phyloP scores from a whole-genome alignment of 768 basidiomycete species.

The Amyloporia xantha region DNA sequence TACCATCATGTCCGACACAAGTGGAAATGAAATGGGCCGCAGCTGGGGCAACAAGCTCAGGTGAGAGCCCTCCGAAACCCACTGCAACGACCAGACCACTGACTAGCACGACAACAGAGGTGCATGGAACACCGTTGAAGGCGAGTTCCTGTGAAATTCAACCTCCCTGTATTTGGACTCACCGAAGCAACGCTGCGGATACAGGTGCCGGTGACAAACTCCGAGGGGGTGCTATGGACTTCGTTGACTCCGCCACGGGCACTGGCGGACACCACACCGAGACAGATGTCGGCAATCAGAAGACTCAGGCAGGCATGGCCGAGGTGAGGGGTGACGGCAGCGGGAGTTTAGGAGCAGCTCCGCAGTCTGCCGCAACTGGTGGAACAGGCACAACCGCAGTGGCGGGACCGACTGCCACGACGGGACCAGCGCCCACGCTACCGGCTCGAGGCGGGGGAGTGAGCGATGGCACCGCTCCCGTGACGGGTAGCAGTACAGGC shows the following conservation, averaged over 20 bases:
- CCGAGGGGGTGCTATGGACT: conserved; percentile 17
- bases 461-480: too few species aligned
- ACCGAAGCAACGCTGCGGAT: too few species aligned
- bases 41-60: conserved; percentile 1
- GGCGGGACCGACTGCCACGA: too few species aligned
- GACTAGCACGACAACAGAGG: conserved; percentile 5
- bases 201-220: conserved; percentile 14
- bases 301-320: conserved; percentile 13
- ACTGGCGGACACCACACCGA: conserved; percentile 14
- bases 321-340: conserved; percentile 5
- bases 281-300: conserved; percentile 11
- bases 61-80: too few species aligned
- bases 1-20: not conserved
- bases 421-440: not conserved
- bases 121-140: conserved; percentile 12
- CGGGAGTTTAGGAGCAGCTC: not conserved
- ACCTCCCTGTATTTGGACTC: not conserved
- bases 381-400: not conserved
- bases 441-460: not conserved
- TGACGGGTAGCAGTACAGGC: too few species aligned
- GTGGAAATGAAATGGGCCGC: not conserved
- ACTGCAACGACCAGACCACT: not conserved
- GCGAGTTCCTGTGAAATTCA: not conserved
- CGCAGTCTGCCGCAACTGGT: not conserved
- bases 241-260: conserved; percentile 16